A percentile compares a stretch with the other conserved stretches of the same genome.
Evolutionary conservation across 345 rosid genomes (phyloP).

Genomic region (Turritis glabra): DNA sequence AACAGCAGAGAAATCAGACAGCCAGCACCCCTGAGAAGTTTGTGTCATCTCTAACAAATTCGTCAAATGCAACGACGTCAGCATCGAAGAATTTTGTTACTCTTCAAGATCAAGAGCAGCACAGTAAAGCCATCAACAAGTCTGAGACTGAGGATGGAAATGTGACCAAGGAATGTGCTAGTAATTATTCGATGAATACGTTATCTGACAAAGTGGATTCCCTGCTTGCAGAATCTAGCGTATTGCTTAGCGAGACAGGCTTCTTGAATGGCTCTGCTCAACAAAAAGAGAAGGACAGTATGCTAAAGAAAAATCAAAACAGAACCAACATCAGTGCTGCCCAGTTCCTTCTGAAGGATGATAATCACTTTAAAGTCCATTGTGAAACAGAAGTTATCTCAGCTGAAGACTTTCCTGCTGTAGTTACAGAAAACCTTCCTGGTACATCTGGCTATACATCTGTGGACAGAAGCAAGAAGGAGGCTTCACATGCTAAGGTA

Average conservation of each 20-base stretch:
- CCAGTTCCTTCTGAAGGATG: neutral
- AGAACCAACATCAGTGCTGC: conserved; percentile 34
- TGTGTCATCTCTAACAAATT: conserved; percentile 43
- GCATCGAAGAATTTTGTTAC: conserved; percentile 35
- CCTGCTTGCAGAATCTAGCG: conserved; percentile 37
- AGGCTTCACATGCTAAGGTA: conserved; percentile 48
- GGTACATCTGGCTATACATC: conserved; percentile 39
- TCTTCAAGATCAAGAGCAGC: conserved; percentile 41
- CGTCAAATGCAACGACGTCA: conserved; percentile 37
- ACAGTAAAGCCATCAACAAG: conserved; percentile 9
- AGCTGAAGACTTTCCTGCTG: conserved; percentile 26
- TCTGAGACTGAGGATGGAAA: conserved; percentile 39
- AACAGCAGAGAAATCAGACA: conserved; percentile 33
- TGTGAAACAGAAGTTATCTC: conserved; percentile 37
- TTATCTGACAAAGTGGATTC: conserved; percentile 32
- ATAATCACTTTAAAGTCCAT: conserved; percentile 17
- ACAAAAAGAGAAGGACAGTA: conserved; percentile 39
- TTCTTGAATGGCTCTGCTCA: conserved; percentile 35
- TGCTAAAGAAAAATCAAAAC: conserved; percentile 37
- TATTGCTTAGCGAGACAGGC: conserved; percentile 34
- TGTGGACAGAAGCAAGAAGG: conserved; percentile 31
- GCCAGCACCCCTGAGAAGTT: conserved; percentile 31
- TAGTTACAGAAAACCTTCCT: conserved; percentile 38
- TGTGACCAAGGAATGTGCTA: conserved; percentile 22
- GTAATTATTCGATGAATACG: conserved; percentile 30